Evolutionary conservation across 345 rosid genomes (phyloP), one percentile per base, ranked within the genome.

Genomic region (Raphanus raphanistrum): DNA sequence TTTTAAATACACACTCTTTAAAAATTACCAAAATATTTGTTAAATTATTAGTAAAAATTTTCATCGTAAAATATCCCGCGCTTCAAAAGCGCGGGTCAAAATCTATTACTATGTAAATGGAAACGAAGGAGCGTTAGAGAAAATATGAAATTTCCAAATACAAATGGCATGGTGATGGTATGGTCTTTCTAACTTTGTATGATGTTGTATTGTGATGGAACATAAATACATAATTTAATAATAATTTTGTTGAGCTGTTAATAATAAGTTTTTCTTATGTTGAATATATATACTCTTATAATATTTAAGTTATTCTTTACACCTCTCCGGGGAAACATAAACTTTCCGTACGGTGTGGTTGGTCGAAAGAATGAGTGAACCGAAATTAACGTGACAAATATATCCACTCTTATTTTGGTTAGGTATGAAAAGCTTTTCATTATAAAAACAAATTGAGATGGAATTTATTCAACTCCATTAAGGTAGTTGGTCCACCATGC

Each of bases 121-220:
- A 50, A 48, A 69, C 57, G 63, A 69, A 33, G n/a, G 13, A 68
- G 25, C 63, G 57, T 26, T 35, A 41, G 27, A 69, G 48, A 60
- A 75, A 76, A 63, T 69, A 50, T 70, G 65, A 76, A 54, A 70
- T 63, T 58, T 76, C 70, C 58, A 70, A 17, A 77, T 52, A 31
- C 41, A 62, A 57, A 50, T 76, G 63, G 80, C 75, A 77, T 70
- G 68, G 45, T 63, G 43, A 69, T 69, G 55, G 63, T 76, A 54
- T 61, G 80, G 75, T 36, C 64, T 63, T 75, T 70, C 76, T 77
- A 63, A 54, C 76, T 77, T 77, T 63, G 55, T 62, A 70, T 62
- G 41, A 62, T 76, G 43, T 64, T 70, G 26, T 63, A 68, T 25
- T 70, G 75, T 70, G 80, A 70, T 16, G 59, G 70, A 76, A 70